Percentiles rank a stretch among this genome's conserved stretches.
phyloP scores from a whole-genome alignment of 331 rosid genomes.

The Malus hybrid region DNA sequence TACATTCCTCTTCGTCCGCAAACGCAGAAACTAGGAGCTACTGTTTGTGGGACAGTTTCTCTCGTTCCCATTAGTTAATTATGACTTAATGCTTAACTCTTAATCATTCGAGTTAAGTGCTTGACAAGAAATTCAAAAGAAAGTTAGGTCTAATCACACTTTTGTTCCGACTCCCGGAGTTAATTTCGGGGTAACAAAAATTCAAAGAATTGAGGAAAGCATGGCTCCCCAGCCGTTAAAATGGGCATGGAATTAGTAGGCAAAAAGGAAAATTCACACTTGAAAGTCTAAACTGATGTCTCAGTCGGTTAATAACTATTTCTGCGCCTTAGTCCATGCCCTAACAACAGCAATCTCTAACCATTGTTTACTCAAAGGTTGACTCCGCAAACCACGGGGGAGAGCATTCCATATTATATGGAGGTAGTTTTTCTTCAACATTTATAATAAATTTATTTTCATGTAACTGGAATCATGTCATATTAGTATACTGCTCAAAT shows the following conservation, averaged over 20 bases:
- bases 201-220: neutral
- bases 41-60: neutral
- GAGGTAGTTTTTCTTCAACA: neutral
- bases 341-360: neutral
- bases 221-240: no score
- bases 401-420: neutral
- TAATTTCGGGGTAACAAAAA: neutral
- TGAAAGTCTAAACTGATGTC: neutral
- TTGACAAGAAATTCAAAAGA: neutral
- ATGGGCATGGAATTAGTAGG: neutral
- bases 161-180: neutral
- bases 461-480: neutral
- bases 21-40: neutral
- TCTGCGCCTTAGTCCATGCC: no score
- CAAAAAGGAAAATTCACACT: neutral
- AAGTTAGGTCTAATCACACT: neutral
- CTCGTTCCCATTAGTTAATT: neutral
- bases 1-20: neutral
- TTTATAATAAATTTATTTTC: no score
- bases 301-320: neutral
- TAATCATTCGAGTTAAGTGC: neutral
- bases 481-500: no score
- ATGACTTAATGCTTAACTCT: neutral
- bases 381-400: slow-evolving; percentile 19
- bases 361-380: neutral